Evolutionary conservation across 2,329 filamentous ascomycete genomes (phyloP).

Genomic region (Fusarium incarnatum): DNA sequence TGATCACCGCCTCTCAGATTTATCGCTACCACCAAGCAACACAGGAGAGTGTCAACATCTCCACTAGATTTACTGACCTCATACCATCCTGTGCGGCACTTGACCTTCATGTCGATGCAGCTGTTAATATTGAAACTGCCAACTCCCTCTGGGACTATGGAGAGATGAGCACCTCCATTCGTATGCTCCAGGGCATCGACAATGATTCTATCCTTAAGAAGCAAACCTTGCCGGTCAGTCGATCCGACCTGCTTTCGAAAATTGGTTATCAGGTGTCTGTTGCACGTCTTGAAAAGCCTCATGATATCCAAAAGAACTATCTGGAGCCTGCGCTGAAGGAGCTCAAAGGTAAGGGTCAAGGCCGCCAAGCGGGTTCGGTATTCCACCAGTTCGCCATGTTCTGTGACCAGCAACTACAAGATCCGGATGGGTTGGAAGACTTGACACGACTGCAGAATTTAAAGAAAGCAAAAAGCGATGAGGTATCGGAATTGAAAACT

Average conservation of each 20-base stretch:
- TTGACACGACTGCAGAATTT: slow-evolving; percentile 83
- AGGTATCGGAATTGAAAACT: slow-evolving; percentile 78
- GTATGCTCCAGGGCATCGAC: slow-evolving; percentile 83
- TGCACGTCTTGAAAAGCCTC: slow-evolving; percentile 89
- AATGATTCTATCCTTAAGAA: slow-evolving; percentile 68
- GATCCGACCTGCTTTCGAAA: slow-evolving; percentile 84
- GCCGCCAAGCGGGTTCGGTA: slow-evolving; percentile 83
- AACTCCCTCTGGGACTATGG: slow-evolving; percentile 95
- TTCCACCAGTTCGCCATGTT: slow-evolving; percentile 96
- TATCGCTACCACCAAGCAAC: slow-evolving; percentile 83
- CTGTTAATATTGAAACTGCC: slow-evolving; percentile 83
- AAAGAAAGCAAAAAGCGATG: slow-evolving; percentile 81
- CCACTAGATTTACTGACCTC: slow-evolving; percentile 84
- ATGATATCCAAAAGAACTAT: slow-evolving; percentile 88
- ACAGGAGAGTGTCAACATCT: slow-evolving; percentile 88
- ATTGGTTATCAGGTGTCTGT: slow-evolving; percentile 90
- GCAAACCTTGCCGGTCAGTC: slow-evolving; percentile 78
- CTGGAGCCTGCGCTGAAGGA: slow-evolving; percentile 86
- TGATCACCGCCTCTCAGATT: slow-evolving; percentile 79
- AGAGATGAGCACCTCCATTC: slow-evolving; percentile 88
- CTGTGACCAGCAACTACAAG: slow-evolving; percentile 93
- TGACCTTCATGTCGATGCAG: slow-evolving; percentile 81
- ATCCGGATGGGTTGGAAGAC: slow-evolving; percentile 85
- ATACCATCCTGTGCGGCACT: slow-evolving; percentile 74
- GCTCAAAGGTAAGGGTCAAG: slow-evolving; percentile 74